Evolutionary conservation across 169 alveolate species (phyloP).

Genomic region (Condylostoma magnum): DNA sequence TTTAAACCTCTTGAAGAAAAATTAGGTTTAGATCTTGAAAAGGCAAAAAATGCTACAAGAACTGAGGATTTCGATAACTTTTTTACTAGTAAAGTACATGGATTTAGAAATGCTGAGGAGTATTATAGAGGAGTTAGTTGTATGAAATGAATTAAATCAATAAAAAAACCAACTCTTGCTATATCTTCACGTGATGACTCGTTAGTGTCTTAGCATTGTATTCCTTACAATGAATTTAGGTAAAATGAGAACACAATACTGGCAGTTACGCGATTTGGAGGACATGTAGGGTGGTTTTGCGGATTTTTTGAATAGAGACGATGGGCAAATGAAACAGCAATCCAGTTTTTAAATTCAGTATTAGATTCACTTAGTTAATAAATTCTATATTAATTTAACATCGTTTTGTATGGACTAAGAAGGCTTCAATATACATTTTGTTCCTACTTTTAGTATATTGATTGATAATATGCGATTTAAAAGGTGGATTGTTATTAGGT

Average conservation of each 20-base stretch:
- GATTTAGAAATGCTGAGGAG: conserved; percentile 11
- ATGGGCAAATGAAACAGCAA: no score
- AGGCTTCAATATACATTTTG: no score
- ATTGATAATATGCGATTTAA: no score
- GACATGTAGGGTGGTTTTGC: conserved; percentile 35
- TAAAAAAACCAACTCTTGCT: conserved; percentile 22
- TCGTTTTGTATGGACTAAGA: no score
- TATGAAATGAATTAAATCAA: neutral
- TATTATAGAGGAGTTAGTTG: conserved; percentile 14
- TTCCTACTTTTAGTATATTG: no score
- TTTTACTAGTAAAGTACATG: conserved; percentile 20
- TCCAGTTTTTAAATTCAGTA: no score
- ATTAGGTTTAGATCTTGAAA: conserved; percentile 1
- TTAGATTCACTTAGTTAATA: no score
- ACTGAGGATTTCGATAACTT: conserved; percentile 9
- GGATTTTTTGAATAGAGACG: neutral
- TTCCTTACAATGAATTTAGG: conserved; percentile 28
- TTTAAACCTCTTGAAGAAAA: neutral
- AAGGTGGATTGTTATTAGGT: no score
- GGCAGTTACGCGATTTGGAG: conserved; percentile 14
- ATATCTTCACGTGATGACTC: conserved; percentile 24
- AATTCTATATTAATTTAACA: no score
- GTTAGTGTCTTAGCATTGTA: neutral
- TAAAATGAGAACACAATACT: neutral
- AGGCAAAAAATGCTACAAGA: neutral